Evolutionary conservation across 352 stramenopile species (phyloP), one percentile per base, ranked within the genome.

Genomic region (Globisporangium paroecandrum): DNA sequence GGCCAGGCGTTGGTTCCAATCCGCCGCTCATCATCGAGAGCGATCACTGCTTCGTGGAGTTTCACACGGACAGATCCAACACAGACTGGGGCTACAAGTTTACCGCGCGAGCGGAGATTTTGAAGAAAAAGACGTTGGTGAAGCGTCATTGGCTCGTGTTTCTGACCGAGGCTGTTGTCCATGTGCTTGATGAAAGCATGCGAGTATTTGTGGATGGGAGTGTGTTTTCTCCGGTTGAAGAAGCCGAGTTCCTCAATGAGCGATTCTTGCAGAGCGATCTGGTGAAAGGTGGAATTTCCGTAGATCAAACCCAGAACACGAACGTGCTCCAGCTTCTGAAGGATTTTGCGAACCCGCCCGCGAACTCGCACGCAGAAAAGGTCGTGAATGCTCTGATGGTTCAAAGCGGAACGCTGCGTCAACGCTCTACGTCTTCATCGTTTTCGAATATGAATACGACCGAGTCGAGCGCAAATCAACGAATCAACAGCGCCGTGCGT

Each of bases 51-150:
- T 95, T 83, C 56, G 82, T 97, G 10, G 77, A 87, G 41, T 98
- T 95, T 62, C 87, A 93, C 62, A 86, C 87, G 1, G 90, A 98
- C 63, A 76, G 76, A 4, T 94, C 86, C 0, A 97, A 95, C 69
- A 92, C 81, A 4, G 87, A 94, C 58, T 93, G 87, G 87, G 85
- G 87, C 15, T 93, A 80, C 72, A 85, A 86, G 63, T 93, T 94
- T 63, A 90, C 83, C 8, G 87, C 82, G 4, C 73, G 76, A 27
- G 85, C 80, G 4, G 81, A 94, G 47, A 73, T 93, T 32, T 75
- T 87, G 22, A 79, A 90, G 63, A 83, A 84, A 47, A 87, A 82
- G 36, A 75, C 75, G 22, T 79, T 73, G 2, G 56, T 85, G 13
- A 77, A 85, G 36, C 71, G 81, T 24, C 87, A 94, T 57, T 94